Percentiles rank a stretch among this genome's conserved stretches.
phyloP scores from a whole-genome alignment of 2,329 filamentous ascomycete species.

The Corynespora cassiicola region DNA sequence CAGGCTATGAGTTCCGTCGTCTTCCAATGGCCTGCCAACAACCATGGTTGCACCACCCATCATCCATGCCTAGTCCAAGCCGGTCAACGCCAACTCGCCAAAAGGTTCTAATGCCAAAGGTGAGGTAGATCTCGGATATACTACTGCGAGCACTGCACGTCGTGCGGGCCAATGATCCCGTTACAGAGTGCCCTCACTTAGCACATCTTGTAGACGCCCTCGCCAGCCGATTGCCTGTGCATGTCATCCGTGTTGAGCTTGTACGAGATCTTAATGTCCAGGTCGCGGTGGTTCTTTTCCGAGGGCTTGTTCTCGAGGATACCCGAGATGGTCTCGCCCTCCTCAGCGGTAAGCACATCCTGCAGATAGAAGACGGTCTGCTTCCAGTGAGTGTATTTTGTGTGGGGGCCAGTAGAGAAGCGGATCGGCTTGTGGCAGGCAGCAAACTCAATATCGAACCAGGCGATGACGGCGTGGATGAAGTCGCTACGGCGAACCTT shows the following conservation, averaged over 20 bases:
- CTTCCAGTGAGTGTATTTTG: constrained; percentile 99
- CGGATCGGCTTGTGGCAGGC: constrained; percentile 97
- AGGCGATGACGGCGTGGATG: constrained; percentile 93
- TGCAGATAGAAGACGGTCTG: constrained; percentile 98
- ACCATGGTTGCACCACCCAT: constrained; percentile 6
- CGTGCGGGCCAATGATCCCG: constrained; percentile 1
- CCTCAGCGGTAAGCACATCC: constrained; percentile 89
- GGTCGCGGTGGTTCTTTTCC: constrained; percentile 89
- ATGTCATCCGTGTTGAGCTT: constrained; percentile 77
- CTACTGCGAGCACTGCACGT: constrained; percentile 2
- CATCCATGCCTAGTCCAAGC: constrained; percentile 6
- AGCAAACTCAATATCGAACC: constrained; percentile 99
- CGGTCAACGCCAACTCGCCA: constrained; percentile 13
- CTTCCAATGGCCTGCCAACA: too few relatives aligned
- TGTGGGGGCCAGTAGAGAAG: constrained; percentile 96
- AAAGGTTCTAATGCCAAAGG: constrained; percentile 14
- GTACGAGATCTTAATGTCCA: constrained; percentile 90
- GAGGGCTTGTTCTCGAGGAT: constrained; percentile 85
- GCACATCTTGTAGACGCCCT: constrained; percentile 78
- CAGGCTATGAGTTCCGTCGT: too few relatives aligned
- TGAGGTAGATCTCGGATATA: constrained; percentile 21
- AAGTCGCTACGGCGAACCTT: constrained; percentile 86
- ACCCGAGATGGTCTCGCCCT: constrained; percentile 80
- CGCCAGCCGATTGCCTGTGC: constrained; percentile 71
- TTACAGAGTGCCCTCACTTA: constrained; percentile 12